These are phyloP conservation scores for Xylariaceae sp. DNA, from an alignment of 2,329 filamentous ascomycete species.

Conservation along the genomic window DNA sequence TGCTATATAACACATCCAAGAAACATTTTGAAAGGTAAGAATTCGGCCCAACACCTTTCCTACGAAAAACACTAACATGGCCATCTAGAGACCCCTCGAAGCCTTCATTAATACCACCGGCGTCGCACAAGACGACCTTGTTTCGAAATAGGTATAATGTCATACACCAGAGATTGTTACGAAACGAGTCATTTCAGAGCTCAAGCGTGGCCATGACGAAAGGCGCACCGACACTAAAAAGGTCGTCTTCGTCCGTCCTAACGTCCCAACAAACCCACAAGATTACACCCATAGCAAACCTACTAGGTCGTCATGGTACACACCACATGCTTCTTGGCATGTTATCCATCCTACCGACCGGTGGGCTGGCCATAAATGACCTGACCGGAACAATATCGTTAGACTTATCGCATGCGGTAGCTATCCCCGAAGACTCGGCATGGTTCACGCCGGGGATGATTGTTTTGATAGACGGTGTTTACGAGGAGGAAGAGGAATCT, in stretches of 20 bases:
- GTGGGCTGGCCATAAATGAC: conserved; percentile 78
- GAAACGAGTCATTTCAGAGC: conserved; percentile 89
- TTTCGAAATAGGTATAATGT: conserved; percentile 91
- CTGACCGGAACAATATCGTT: conserved; percentile 82
- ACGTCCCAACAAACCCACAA: conserved; percentile 67
- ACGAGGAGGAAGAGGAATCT: conserved; percentile 83
- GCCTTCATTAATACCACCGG: conserved; percentile 69
- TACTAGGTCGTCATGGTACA: conserved; percentile 74
- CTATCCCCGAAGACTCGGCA: conserved; percentile 78
- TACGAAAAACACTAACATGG: conserved; percentile 2
- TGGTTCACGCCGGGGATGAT: conserved; percentile 98
- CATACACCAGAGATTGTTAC: conserved; percentile 84
- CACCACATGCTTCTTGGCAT: conserved; percentile 85
- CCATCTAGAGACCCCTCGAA: conserved; percentile 53
- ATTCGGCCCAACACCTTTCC: conserved; percentile 5
- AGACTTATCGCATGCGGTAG: conserved; percentile 74
- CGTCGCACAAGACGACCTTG: conserved; percentile 75
- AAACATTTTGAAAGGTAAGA: conserved; percentile 81
- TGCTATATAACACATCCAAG: conserved; percentile 72
- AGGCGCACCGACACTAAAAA: conserved; percentile 48
- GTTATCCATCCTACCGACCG: conserved; percentile 74
- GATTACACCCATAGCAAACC: conserved; percentile 77
- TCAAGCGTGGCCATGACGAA: conserved; percentile 66
- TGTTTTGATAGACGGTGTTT: conserved; percentile 89
- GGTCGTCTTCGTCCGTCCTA: conserved; percentile 53